phyloP scores from a whole-genome alignment of 257 asterid genomes.

The Schizonepeta tenuifolia region DNA sequence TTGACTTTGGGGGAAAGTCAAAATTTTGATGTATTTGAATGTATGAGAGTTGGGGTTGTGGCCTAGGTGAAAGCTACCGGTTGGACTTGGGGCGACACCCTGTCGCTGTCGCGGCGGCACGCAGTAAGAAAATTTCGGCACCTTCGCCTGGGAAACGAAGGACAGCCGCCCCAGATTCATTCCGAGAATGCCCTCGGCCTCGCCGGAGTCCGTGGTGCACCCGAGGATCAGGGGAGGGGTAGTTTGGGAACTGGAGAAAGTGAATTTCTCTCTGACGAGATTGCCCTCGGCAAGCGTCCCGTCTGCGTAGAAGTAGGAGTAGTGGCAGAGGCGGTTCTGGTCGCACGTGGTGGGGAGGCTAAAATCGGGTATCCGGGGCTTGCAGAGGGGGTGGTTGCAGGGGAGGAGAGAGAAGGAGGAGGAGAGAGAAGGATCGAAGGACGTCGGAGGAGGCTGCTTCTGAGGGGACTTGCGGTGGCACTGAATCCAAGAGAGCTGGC shows the following conservation, averaged over 20 bases:
- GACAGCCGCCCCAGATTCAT: constrained; percentile 84
- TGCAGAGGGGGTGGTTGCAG: constrained; percentile 74
- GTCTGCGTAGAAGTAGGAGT: constrained; percentile 83
- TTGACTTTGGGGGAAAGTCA: constrained; percentile 61
- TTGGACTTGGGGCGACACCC: constrained; percentile 35
- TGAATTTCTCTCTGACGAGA: constrained; percentile 68
- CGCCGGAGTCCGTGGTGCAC: constrained; percentile 59
- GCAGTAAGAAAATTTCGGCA: constrained; percentile 77
- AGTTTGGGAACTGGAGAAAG: constrained; percentile 52
- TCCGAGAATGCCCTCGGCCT: constrained; percentile 83
- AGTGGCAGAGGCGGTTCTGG: constrained; percentile 75
- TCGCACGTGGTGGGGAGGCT: constrained; percentile 88
- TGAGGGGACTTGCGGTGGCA: constrained; percentile 54
- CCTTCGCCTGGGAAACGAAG: constrained; percentile 69
- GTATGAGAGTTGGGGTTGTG: constrained; percentile 59
- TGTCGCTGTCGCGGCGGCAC: constrained; percentile 50
- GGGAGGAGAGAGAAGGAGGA: constrained; percentile 76
- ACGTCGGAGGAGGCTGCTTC: constrained; percentile 48
- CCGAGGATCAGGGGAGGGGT: constrained; percentile 90
- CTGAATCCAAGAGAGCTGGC: constrained; percentile 93
- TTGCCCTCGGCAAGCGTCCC: constrained; percentile 91
- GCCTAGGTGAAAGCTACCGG: constrained; percentile 75
- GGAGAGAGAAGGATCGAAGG: constrained; percentile 81
- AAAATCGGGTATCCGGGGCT: constrained; percentile 80
- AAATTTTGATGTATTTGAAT: constrained; percentile 50